phyloP scores from a whole-genome alignment of 2,329 filamentous ascomycete species.

The Penicillium sp. region DNA sequence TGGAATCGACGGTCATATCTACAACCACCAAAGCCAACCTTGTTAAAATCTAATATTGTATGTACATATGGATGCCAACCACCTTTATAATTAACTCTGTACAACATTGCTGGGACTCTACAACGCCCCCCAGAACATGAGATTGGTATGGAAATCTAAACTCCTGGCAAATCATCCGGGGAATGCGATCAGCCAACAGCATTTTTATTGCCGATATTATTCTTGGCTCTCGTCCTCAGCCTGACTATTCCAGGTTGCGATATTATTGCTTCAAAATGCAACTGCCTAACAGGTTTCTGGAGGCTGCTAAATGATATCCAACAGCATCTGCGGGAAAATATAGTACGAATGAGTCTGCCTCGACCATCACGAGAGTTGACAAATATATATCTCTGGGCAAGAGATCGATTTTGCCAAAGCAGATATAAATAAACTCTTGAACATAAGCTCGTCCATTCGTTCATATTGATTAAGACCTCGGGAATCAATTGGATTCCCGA shows the following conservation, averaged over 20 bases:
- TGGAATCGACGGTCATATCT: not conserved
- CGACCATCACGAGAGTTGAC: not conserved
- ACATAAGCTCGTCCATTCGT: not conserved
- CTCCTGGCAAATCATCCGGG: not conserved
- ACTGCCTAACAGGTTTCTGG: not conserved
- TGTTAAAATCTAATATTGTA: not conserved
- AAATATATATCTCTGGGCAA: not conserved
- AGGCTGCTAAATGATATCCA: too few species aligned
- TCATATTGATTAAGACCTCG: not conserved
- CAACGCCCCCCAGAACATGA: not conserved
- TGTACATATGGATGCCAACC: not conserved
- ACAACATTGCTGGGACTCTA: not conserved
- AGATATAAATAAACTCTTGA: too few species aligned
- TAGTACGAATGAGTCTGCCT: not conserved
- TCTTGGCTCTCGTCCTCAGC: not conserved
- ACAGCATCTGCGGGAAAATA: not conserved
- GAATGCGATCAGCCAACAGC: conserved; percentile 1
- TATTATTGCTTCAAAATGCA: not conserved
- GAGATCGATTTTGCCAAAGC: not conserved
- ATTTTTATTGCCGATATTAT: not conserved
- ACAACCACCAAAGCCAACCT: not conserved
- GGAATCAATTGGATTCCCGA: not conserved
- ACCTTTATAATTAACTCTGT: not conserved
- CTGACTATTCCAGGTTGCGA: conserved; percentile 1
- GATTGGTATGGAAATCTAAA: not conserved